Evolutionary conservation across 1,284 basidiomycete genomes (phyloP).

Genomic region (Pterula multifida): DNA sequence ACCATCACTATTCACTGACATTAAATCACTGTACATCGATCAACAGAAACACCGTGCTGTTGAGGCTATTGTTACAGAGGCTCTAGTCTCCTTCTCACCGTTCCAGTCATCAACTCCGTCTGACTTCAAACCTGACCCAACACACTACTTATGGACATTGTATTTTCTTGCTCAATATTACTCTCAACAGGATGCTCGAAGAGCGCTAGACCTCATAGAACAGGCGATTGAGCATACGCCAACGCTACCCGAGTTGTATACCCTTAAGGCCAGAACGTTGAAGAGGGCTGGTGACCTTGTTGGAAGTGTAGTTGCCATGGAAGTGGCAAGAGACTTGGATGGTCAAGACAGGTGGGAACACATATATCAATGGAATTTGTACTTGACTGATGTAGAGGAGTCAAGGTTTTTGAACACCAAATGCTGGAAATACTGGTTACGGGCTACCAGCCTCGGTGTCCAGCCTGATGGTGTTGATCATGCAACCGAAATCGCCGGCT

Average conservation of each 20-base stretch:
- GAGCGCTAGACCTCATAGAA: constrained; percentile 60
- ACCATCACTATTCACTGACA: constrained; percentile 88
- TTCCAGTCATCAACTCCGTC: constrained; percentile 17
- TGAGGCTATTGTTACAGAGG: constrained; percentile 58
- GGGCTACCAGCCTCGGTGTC: constrained; percentile 69
- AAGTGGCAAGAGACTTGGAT: constrained; percentile 80
- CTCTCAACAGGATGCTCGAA: constrained; percentile 40
- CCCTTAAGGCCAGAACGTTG: constrained; percentile 74
- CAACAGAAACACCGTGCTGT: constrained; percentile 55
- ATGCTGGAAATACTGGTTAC: constrained; percentile 81
- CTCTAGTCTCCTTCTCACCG: constrained; percentile 25
- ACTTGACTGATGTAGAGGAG: background rate
- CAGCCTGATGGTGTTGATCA: background rate
- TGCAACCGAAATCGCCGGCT: constrained; percentile 59
- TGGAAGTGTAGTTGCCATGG: constrained; percentile 68
- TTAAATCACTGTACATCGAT: constrained; percentile 77
- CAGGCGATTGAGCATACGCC: constrained; percentile 77
- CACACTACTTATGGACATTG: constrained; percentile 87
- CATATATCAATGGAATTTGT: too few relatives aligned
- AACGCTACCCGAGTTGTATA: constrained; percentile 85
- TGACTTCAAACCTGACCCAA: constrained; percentile 48
- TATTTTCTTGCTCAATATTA: constrained; percentile 94
- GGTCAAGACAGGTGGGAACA: constrained; percentile 75
- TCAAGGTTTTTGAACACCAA: constrained; percentile 81
- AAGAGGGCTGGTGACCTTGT: constrained; percentile 80